These are phyloP conservation scores for Xylaria sp. DNA, from an alignment of 2,329 filamentous ascomycete species.

Conservation along the genomic window DNA sequence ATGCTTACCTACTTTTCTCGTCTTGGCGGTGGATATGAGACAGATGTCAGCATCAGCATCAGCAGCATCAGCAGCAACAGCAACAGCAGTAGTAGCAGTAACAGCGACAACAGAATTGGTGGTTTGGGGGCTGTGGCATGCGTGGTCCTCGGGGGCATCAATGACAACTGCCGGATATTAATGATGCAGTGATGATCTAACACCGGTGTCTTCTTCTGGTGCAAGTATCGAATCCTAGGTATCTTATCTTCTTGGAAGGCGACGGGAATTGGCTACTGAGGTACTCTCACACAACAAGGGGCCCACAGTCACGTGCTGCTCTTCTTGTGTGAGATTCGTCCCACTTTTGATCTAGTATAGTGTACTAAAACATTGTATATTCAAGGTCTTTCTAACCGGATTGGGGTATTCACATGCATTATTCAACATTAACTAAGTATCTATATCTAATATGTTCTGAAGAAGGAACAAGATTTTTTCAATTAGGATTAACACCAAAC, in stretches of 20 bases:
- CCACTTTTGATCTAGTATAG: not conserved
- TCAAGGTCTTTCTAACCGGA: constrained; percentile 2
- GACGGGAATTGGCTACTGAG: not conserved
- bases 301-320: constrained; percentile 26
- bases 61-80: not conserved
- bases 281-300: not conserved
- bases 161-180: not conserved
- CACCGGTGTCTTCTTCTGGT: not conserved
- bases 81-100: not conserved
- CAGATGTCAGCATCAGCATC: not conserved
- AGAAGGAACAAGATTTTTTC: not conserved
- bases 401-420: not conserved
- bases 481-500: too few relatives aligned
- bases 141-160: not conserved
- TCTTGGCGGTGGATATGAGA: constrained; percentile 16
- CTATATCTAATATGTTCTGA: not conserved
- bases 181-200: constrained; percentile 3
- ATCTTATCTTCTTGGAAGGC: not conserved
- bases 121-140: not conserved
- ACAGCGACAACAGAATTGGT: constrained; percentile 1
- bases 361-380: too few relatives aligned
- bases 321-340: not conserved
- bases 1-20: constrained; percentile 18
- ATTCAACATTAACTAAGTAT: not conserved
- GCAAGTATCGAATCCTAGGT: not conserved